Base-by-base conservation (phyloP, 495 filamentous ascomycete species). In the Amphirosellinia nigrospora region DNA sequence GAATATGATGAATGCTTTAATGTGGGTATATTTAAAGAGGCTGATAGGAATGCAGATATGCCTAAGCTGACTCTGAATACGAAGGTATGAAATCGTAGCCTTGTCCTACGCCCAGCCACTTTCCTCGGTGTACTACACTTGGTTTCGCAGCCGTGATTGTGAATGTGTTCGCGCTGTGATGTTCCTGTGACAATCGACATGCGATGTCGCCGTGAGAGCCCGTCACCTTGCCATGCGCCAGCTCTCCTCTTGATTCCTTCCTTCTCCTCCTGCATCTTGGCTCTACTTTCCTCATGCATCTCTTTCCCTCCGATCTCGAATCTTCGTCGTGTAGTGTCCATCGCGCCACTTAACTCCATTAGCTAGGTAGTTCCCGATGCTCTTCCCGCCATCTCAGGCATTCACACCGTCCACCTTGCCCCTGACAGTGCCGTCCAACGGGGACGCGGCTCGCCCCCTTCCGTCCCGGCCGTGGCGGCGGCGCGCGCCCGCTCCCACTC, bases 401-500 rank as follows among this genome's bases (percentile, higher is more conserved):
- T 71, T 70, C 13, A 81, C 79, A 2, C 83, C 83, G 8, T 78
- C 74, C 1, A 85, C 82, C 39, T 79, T 79, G 0, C 83, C 83
- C 2, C 56, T 74, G 4, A 78, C 78, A 0, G 82, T 84, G 16
- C 82, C 83, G 2, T 81, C 80, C 41, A 84, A 26, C 4, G 82
- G 79, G 28, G 82, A 30, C 32, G 61, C 21, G 73, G 77, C 19
- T 78, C n/a, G n/a, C n/a, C 80, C 21, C 74, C 69, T 38, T 38
- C 46, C 0, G 28, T 32, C 30, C 19, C 61, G 2, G 41, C 9
- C 30, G 61, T 36, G 43, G 11, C 15, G 16, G 61, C 69, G 52
- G 73, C 82, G 77, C 87, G 86, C 80, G 90, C 86, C 78, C 86
- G 90, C 83, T 91, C 89, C 90, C 92, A 98, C 83, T 99, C 93